Evolutionary conservation across 495 filamentous ascomycete genomes (phyloP), one percentile per base, ranked within the genome.

Genomic region (Filosporella fistucella): DNA sequence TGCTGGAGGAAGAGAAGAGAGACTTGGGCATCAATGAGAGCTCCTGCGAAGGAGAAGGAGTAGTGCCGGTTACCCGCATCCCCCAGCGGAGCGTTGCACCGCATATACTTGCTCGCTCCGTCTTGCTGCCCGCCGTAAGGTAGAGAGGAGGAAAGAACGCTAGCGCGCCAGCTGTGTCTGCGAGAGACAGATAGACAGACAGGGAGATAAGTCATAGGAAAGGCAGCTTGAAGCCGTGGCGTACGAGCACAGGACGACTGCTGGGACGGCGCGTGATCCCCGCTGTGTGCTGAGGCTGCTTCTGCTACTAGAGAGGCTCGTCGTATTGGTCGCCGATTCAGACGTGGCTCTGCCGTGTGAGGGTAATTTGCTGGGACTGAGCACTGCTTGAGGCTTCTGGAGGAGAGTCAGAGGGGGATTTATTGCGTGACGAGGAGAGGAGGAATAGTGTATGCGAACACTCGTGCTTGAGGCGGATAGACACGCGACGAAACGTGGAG

Each of bases 401-500:
- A 13, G 30, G 18, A 23, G n/a, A 9, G 25, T n/a, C 33, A 34
- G n/a, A 16, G 39, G 11, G n/a, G 39, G 26, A 17, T 22, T 29
- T 26, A 30, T 24, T 29, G 24, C 14, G 17, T 12, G 6, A 20
- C 42, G 43, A 38, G 35, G 35, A 38, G 10, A 38, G 35, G 35
- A 38, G 35, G 35, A 38, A 29, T 2, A 36, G 49, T 47, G 43
- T 39, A 42, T 57, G 50, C 55, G 55, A 57, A 57, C n/a, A n/a
- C 55, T 40, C 55, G 55, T 57, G 55, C 50, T 47, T 57, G 41
- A 49, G 49, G 40, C 50, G 39, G 45, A 46, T 46, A 47, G 55
- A 43, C 55, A 57, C 55, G 55, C 45, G 45, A 32, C 45, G 55
- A 54, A 57, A 54, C 55, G 55, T 54, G 50, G 24, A 37, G 50